Conservation (phyloP, 2,329 filamentous ascomycete species). For the Phialemonium atrogriseum region DNA sequence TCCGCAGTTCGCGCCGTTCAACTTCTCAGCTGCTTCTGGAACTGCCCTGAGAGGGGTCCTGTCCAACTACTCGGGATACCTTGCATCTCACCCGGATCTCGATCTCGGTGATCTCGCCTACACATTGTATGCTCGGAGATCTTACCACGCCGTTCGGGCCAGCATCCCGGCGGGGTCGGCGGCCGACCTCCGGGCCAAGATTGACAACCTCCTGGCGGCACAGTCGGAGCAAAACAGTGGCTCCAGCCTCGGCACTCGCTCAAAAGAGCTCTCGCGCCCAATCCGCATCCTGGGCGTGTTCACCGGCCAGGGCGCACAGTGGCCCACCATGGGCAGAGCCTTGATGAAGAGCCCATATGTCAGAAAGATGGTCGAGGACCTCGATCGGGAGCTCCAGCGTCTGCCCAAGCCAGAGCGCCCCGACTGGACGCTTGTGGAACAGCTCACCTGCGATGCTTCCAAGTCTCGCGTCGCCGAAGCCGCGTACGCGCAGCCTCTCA, state of each 20-base stretch:
- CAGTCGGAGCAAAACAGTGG: neutral
- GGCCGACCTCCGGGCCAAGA: neutral
- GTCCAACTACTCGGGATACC: neutral
- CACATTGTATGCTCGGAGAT: conserved; percentile 4
- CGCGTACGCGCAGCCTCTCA: conserved; percentile 12
- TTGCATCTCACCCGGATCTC: conserved; percentile 22
- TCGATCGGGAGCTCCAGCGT: conserved; percentile 1
- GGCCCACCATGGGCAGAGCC: conserved; percentile 16
- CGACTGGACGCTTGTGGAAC: conserved; percentile 6
- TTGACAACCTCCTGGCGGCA: neutral
- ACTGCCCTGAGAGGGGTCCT: conserved; percentile 2
- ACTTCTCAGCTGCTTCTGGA: conserved; percentile 6
- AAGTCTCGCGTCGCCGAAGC: conserved; percentile 1
- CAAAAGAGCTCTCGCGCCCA: neutral
- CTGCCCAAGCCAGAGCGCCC: conserved; percentile 7
- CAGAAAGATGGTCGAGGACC: neutral
- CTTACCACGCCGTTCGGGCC: neutral
- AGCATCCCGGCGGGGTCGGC: neutral
- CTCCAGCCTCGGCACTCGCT: conserved; percentile 1
- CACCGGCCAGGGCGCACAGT: conserved; percentile 21
- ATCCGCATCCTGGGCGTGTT: conserved; percentile 13
- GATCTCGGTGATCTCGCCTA: conserved; percentile 44
- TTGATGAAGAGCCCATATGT: conserved; percentile 7
- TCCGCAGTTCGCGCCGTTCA: conserved; percentile 5
- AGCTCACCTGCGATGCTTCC: neutral